Evolutionary conservation across 2,329 filamentous ascomycete species (phyloP).

Genomic region (Akanthomyces dipterigenus): DNA sequence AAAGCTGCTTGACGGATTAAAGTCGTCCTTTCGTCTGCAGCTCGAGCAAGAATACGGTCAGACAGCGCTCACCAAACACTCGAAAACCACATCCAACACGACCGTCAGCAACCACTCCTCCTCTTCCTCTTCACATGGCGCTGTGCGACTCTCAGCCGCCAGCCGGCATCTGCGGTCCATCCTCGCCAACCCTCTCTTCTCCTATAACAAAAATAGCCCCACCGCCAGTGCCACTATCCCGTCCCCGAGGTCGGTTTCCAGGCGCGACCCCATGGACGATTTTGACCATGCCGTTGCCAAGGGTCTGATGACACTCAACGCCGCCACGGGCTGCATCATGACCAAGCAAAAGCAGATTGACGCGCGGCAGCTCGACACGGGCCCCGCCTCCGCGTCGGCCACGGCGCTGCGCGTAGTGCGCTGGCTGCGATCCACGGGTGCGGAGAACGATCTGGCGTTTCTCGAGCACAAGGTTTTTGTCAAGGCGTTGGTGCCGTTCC

Average conservation of each 20-base stretch:
- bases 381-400: slow-evolving; percentile 33
- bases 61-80: slow-evolving; percentile 17
- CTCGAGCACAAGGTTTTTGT: slow-evolving; percentile 33
- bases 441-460: slow-evolving; percentile 40
- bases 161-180: slow-evolving; percentile 48
- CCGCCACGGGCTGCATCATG: slow-evolving; percentile 47
- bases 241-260: slow-evolving; percentile 9
- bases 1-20: slow-evolving; percentile 49
- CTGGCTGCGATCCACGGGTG: slow-evolving; percentile 48
- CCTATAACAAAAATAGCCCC: slow-evolving; percentile 22
- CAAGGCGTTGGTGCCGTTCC: slow-evolving; percentile 38
- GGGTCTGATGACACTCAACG: slow-evolving; percentile 48
- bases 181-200: slow-evolving; percentile 51
- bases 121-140: slow-evolving; percentile 14
- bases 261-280: slow-evolving; percentile 43
- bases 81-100: slow-evolving; percentile 20
- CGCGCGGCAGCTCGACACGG: slow-evolving; percentile 20
- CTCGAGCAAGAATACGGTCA: slow-evolving; percentile 53
- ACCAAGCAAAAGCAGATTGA: slow-evolving; percentile 39
- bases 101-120: slow-evolving; percentile 1
- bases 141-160: slow-evolving; percentile 34
- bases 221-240: neutral
- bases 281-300: slow-evolving; percentile 50
- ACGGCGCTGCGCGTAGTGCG: slow-evolving; percentile 42
- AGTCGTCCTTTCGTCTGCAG: slow-evolving; percentile 49